phyloP scores from a whole-genome alignment of 192 early-diverging fungal species.

The Chytriomyces sp. region DNA sequence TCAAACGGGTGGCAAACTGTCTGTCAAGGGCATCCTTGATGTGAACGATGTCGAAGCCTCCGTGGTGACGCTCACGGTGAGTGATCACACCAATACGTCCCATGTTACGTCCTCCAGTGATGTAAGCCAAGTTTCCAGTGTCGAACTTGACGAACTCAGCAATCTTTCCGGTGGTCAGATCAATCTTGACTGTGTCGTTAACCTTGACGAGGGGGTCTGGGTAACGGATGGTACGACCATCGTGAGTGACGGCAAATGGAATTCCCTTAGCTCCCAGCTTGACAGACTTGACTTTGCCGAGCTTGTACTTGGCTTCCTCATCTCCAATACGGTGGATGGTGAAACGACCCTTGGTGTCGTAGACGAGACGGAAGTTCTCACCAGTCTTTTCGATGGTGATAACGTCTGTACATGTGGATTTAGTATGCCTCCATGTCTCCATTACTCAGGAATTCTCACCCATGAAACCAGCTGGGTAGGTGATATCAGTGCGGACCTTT shows the following conservation, averaged over 20 bases:
- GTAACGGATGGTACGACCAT: slow-evolving; percentile 99
- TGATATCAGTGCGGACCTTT: slow-evolving; percentile 95
- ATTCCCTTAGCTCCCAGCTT: slow-evolving; percentile 95
- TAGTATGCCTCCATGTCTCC: slow-evolving; percentile 21
- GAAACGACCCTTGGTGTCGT: slow-evolving; percentile 99
- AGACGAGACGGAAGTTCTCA: slow-evolving; percentile 99
- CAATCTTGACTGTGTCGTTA: slow-evolving; percentile 98
- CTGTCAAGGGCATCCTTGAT: slow-evolving; percentile 96
- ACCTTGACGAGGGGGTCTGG: slow-evolving; percentile 99
- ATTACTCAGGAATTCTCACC: slow-evolving; percentile 62
- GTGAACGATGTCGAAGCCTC: slow-evolving; percentile 99
- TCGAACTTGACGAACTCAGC: slow-evolving; percentile 97
- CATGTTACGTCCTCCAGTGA: slow-evolving; percentile 98
- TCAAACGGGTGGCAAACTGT: slow-evolving; percentile 95
- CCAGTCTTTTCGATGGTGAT: slow-evolving; percentile 93
- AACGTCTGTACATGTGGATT: slow-evolving; percentile 64
- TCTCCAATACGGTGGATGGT: slow-evolving; percentile 98
- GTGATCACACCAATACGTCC: slow-evolving; percentile 96
- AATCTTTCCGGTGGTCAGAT: slow-evolving; percentile 93
- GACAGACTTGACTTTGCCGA: slow-evolving; percentile 96
- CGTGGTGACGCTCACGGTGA: slow-evolving; percentile 95
- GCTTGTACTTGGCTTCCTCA: slow-evolving; percentile 99
- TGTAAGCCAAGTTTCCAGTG: slow-evolving; percentile 92
- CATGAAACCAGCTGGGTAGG: slow-evolving; percentile 97
- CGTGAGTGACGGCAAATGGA: slow-evolving; percentile 97